phyloP scores from a whole-genome alignment of 2,329 filamentous ascomycete genomes.

The Ilyonectria mors-panacis region DNA sequence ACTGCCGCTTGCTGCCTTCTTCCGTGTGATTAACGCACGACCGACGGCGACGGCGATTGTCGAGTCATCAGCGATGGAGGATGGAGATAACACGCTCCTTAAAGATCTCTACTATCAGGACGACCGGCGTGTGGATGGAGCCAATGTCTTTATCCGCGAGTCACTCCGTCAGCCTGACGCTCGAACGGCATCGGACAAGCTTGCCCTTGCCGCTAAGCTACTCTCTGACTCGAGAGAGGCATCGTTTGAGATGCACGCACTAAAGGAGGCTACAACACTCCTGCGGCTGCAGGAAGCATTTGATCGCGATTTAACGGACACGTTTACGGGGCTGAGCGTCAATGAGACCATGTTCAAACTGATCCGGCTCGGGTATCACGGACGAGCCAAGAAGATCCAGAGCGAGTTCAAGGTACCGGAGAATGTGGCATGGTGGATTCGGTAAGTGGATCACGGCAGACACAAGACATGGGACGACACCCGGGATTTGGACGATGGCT shows the following conservation, averaged over 20 bases:
- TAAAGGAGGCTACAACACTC: conserved; percentile 86
- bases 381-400: conserved; percentile 89
- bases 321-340: conserved; percentile 86
- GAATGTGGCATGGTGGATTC: conserved; percentile 89
- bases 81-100: conserved; percentile 82
- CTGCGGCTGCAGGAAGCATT: conserved; percentile 89
- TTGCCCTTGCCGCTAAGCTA: conserved; percentile 87
- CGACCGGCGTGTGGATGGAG: conserved; percentile 89
- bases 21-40: conserved; percentile 88
- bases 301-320: conserved; percentile 84
- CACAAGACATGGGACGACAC: conserved; percentile 24
- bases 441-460: conserved; percentile 59
- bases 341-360: conserved; percentile 95
- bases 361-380: conserved; percentile 84
- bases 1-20: conserved; percentile 90
- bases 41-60: conserved; percentile 91
- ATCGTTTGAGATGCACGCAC: conserved; percentile 78
- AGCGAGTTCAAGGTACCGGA: conserved; percentile 94
- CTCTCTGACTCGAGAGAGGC: conserved; percentile 88
- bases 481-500: conserved; percentile 33
- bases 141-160: conserved; percentile 88
- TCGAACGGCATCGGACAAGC: conserved; percentile 83
- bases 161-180: conserved; percentile 81
- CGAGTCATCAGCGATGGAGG: conserved; percentile 81
- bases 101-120: conserved; percentile 99